Evolutionary conservation across 2,329 filamentous ascomycete species (phyloP).

Genomic region (Exophiala aquamarina): DNA sequence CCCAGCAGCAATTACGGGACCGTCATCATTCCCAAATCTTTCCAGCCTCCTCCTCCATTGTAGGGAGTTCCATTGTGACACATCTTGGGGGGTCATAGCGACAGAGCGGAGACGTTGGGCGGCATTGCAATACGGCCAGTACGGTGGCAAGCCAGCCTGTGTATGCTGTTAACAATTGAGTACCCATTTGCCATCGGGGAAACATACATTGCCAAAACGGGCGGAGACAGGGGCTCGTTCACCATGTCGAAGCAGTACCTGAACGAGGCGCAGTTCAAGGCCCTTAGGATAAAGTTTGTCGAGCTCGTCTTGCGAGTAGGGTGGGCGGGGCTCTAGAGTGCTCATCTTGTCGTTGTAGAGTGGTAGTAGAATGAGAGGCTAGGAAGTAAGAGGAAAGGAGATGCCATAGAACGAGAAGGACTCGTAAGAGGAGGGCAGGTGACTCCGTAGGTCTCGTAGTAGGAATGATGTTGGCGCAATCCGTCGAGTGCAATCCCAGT

Average conservation of each 20-base stretch:
- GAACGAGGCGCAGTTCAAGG: constrained; percentile 83
- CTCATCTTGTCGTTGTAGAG: constrained; percentile 61
- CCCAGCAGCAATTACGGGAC: constrained; percentile 68
- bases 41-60: constrained; percentile 74
- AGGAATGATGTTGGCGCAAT: no score
- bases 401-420: no score
- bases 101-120: constrained; percentile 69
- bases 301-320: constrained; percentile 81
- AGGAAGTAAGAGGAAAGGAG: background rate
- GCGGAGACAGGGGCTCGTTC: constrained; percentile 81
- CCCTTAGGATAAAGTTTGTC: constrained; percentile 74
- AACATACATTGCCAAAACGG: constrained; percentile 76
- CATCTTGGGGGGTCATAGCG: constrained; percentile 55
- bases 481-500: no score
- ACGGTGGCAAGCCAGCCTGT: constrained; percentile 51
- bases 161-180: constrained; percentile 24
- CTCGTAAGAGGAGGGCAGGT: no score
- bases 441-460: no score
- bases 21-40: constrained; percentile 70
- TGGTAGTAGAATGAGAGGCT: background rate
- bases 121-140: constrained; percentile 89
- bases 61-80: constrained; percentile 57
- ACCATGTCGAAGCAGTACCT: constrained; percentile 62
- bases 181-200: no score
- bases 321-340: constrained; percentile 68